Conservation (phyloP, 2,329 filamentous ascomycete genomes). For the Alternaria sp. region DNA sequence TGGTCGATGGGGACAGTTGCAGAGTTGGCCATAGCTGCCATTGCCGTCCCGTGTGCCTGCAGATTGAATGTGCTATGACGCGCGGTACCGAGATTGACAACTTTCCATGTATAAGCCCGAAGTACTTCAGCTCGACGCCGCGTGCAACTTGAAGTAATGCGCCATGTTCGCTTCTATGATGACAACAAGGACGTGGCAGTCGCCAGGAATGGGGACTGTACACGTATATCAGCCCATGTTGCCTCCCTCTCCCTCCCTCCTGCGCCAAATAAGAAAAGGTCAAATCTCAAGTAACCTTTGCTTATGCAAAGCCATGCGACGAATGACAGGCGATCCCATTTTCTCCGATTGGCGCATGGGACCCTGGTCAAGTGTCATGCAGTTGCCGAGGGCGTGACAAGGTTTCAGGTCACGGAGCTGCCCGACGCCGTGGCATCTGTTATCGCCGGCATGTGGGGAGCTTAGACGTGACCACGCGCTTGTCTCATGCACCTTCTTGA, state of each 20-base stretch:
- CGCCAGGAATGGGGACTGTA: neutral
- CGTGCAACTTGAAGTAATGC: neutral
- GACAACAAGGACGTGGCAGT: neutral
- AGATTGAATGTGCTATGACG: conserved; percentile 22
- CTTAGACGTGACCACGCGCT: conserved; percentile 5
- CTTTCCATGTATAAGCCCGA: neutral
- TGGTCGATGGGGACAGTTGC: conserved; percentile 13
- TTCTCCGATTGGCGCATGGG: conserved; percentile 18
- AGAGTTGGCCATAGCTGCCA: conserved; percentile 30
- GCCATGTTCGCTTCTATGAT: neutral
- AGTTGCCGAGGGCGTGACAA: conserved; percentile 2
- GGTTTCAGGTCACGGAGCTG: conserved; percentile 15
- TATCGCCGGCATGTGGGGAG: conserved; percentile 17
- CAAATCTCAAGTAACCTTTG: conserved; percentile 1
- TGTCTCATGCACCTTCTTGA: conserved; percentile 19
- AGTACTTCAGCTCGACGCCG: conserved; percentile 1
- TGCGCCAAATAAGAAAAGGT: conserved; percentile 6
- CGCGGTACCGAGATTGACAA: neutral
- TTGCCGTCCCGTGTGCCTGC: conserved; percentile 11
- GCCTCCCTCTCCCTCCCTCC: conserved; percentile 1
- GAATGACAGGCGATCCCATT: conserved; percentile 4
- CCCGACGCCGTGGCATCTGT: conserved; percentile 14
- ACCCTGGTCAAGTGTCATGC: conserved; percentile 5
- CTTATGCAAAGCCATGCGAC: neutral
- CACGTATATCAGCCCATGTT: neutral